These are phyloP conservation scores for Cladosporium cucumerinum DNA, from an alignment of 2,329 filamentous ascomycete genomes.

Conservation along the genomic window DNA sequence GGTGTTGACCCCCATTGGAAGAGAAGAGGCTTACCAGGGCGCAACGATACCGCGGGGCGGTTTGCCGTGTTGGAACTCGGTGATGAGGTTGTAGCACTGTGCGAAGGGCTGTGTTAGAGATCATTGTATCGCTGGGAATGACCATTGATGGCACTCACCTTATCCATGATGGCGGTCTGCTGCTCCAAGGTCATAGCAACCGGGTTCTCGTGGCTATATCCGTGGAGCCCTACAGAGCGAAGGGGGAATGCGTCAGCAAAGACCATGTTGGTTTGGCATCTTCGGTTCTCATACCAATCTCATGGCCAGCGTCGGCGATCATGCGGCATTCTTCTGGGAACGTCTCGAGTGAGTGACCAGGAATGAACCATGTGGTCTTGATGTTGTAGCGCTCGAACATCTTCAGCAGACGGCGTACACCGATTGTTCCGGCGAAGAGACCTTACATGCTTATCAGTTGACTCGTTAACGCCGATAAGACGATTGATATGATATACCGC, in stretches of 20 bases:
- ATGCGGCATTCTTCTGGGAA: conserved; percentile 64
- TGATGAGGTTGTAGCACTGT: conserved; percentile 64
- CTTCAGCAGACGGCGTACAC: conserved; percentile 63
- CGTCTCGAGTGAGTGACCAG: conserved; percentile 61
- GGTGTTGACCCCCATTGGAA: background rate
- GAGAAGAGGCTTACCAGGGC: conserved; percentile 49
- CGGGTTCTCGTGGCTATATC: conserved; percentile 73
- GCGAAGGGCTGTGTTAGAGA: background rate
- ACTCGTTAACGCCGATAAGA: background rate
- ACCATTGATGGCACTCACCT: conserved; percentile 31
- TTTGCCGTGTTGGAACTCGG: conserved; percentile 65
- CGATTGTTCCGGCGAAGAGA: conserved; percentile 66
- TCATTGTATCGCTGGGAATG: background rate
- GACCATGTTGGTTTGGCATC: background rate
- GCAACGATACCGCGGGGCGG: conserved; percentile 69
- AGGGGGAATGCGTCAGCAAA: background rate
- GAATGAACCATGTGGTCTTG: conserved; percentile 65
- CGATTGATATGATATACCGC: conserved; percentile 33
- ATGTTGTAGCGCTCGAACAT: conserved; percentile 70
- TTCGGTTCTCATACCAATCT: conserved; percentile 48
- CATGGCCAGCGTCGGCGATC: conserved; percentile 62
- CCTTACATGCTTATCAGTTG: conserved; percentile 12
- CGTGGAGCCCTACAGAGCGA: conserved; percentile 51
- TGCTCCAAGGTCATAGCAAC: conserved; percentile 70
- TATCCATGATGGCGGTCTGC: conserved; percentile 70